A percentile compares a stretch with the other conserved stretches of the same genome.
Conservation (phyloP, 23 red algal genomes). For the Gracilaria gracilis region DNA sequence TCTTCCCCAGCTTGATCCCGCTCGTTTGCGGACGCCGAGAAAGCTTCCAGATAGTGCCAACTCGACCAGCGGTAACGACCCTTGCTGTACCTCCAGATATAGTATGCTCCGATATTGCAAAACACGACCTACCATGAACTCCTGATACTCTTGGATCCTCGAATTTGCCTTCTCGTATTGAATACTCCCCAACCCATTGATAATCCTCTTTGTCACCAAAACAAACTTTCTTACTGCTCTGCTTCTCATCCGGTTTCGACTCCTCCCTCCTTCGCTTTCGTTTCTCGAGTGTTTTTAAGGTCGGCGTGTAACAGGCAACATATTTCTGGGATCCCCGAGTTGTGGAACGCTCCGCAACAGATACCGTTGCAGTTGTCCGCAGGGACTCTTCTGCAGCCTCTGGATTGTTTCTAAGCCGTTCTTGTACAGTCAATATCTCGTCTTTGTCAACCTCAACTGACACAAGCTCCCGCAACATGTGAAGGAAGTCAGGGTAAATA, state of each 20-base stretch:
- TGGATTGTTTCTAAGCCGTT: conserved; percentile 7
- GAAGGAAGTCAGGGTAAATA: conserved; percentile 60
- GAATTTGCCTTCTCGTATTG: conserved; percentile 48
- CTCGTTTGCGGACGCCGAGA: conserved; percentile 35
- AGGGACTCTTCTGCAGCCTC: conserved; percentile 47
- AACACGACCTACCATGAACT: conserved; percentile 44
- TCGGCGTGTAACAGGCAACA: conserved; percentile 59
- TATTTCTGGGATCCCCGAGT: conserved; percentile 37
- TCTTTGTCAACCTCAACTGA: conserved; percentile 59
- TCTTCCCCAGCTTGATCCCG: conserved; percentile 29
- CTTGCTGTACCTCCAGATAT: not conserved
- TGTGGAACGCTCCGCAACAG: conserved; percentile 18
- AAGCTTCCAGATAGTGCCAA: conserved; percentile 53
- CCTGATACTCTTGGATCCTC: conserved; percentile 28
- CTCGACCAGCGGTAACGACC: conserved; percentile 23
- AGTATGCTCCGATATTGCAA: conserved; percentile 41
- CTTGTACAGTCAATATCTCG: conserved; percentile 10
- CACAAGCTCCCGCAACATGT: conserved; percentile 35
- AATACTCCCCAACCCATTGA: conserved; percentile 62
- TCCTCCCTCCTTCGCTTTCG: conserved; percentile 46
- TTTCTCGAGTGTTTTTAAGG: conserved; percentile 18
- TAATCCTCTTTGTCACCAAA: conserved; percentile 64
- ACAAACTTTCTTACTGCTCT: conserved; percentile 25
- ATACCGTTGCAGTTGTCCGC: conserved; percentile 46
- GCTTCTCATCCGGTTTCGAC: conserved; percentile 2